Conservation (phyloP, 495 filamentous ascomycete species). For the Tuber aestivum region DNA sequence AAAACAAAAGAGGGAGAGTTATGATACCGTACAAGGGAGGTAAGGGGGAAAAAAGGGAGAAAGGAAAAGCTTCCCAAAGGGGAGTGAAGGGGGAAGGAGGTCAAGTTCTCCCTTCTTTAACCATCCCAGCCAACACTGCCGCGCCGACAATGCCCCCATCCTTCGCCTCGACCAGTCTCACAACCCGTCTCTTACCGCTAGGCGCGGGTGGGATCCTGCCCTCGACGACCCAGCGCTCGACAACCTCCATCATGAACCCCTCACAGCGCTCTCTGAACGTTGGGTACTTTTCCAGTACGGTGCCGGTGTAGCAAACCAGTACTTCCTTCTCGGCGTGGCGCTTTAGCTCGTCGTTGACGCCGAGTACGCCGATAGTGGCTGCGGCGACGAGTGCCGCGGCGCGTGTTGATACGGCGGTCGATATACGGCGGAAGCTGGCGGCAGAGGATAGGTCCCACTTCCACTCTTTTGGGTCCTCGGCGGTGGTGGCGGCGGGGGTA, state of each 20-base stretch:
- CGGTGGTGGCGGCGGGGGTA: neutral
- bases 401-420: slow-evolving; percentile 32
- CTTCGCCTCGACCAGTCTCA: slow-evolving; percentile 48
- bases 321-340: slow-evolving; percentile 15
- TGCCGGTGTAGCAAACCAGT: slow-evolving; percentile 53
- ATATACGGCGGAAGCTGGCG: slow-evolving; percentile 22
- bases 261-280: slow-evolving; percentile 53
- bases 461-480: slow-evolving; percentile 1
- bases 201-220: neutral
- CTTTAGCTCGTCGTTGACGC: slow-evolving; percentile 26
- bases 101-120: slow-evolving; percentile 34
- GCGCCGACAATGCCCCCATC: slow-evolving; percentile 56
- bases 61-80: neutral
- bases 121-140: slow-evolving; percentile 54
- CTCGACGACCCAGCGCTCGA: slow-evolving; percentile 34
- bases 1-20: too few species aligned
- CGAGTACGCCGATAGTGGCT: slow-evolving; percentile 34
- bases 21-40: neutral
- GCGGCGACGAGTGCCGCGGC: slow-evolving; percentile 39
- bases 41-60: neutral
- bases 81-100: neutral
- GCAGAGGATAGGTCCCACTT: slow-evolving; percentile 14
- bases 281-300: slow-evolving; percentile 58
- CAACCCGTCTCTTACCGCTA: slow-evolving; percentile 35
- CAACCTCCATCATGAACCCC: slow-evolving; percentile 48